phyloP scores from a whole-genome alignment of 345 rosid species.

The Eucalyptus erythrocorys region DNA sequence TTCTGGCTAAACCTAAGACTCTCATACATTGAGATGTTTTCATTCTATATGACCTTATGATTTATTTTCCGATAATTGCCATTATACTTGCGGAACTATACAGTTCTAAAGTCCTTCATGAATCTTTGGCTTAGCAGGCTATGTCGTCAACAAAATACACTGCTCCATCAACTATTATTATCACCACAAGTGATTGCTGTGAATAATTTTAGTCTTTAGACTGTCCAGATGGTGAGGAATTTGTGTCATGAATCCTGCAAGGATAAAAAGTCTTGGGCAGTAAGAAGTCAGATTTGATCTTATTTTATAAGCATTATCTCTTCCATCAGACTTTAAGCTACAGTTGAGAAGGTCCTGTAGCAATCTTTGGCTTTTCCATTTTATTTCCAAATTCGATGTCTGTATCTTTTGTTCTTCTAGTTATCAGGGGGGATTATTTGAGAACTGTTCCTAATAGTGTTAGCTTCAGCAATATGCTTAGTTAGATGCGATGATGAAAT shows the following conservation, averaged over 20 bases:
- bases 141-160: background rate
- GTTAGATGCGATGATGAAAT: background rate
- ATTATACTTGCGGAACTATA: background rate
- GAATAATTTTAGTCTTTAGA: too few relatives aligned
- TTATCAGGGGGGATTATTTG: background rate
- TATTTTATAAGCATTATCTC: background rate
- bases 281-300: background rate
- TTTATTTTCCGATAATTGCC: background rate
- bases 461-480: background rate
- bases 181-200: background rate
- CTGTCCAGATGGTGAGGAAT: background rate
- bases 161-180: background rate
- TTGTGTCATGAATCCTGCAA: background rate
- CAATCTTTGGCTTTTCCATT: background rate
- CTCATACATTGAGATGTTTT: background rate
- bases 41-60: too few relatives aligned
- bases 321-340: background rate
- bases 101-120: background rate
- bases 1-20: background rate
- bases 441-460: background rate
- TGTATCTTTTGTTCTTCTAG: background rate
- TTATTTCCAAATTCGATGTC: background rate
- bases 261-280: background rate
- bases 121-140: background rate
- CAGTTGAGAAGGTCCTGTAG: background rate